Evolutionary conservation across 257 asterid species (phyloP).

Genomic region (Paraleonurus japonicus): DNA sequence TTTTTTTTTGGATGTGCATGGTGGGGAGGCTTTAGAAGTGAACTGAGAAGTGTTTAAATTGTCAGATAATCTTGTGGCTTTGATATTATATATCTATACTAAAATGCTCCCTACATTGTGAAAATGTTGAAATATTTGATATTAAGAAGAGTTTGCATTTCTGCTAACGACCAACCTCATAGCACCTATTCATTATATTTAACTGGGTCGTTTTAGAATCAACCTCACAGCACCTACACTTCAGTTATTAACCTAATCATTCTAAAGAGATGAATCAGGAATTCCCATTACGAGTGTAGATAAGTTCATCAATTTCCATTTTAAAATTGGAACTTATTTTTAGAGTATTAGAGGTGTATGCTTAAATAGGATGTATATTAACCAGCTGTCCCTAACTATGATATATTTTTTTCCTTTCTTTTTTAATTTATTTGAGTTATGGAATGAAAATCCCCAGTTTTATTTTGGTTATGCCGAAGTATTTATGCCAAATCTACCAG

Average conservation of each 20-base stretch:
- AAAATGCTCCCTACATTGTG: neutral
- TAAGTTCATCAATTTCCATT: neutral
- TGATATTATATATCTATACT: neutral
- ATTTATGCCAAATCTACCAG: neutral
- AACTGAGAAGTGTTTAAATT: neutral
- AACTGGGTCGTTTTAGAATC: neutral
- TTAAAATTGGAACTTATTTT: conserved; percentile 4
- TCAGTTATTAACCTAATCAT: conserved; percentile 4
- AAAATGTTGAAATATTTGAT: neutral
- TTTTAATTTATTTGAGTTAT: neutral
- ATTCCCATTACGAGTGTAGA: neutral
- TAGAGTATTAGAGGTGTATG: neutral
- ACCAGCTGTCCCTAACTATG: neutral
- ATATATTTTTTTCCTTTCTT: neutral
- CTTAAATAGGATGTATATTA: neutral
- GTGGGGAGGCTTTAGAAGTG: neutral
- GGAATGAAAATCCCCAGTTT: conserved; percentile 1
- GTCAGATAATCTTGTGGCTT: conserved; percentile 8
- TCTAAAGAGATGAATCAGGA: conserved; percentile 15
- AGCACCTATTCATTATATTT: conserved; percentile 2
- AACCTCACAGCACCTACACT: neutral
- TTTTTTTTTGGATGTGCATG: conserved; percentile 13
- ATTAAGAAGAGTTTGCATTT: neutral
- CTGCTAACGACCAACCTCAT: neutral
- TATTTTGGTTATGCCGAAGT: neutral